Conservation (phyloP, 2,329 filamentous ascomycete genomes). For the Cordyceps militaris region DNA sequence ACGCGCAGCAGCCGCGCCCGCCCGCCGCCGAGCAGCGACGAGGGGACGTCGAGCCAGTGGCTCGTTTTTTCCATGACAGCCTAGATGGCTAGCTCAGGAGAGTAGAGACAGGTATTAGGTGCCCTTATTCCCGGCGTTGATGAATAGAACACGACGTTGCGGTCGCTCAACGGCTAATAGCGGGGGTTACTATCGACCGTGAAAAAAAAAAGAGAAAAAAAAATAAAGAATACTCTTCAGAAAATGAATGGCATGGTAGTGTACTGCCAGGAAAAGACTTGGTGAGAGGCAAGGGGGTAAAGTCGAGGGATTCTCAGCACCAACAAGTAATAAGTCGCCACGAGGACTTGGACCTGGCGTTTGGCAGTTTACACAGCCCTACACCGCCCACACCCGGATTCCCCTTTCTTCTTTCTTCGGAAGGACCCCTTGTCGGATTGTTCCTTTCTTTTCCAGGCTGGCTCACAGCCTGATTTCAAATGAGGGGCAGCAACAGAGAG, state of each 20-base stretch:
- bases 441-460: no score
- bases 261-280: neutral
- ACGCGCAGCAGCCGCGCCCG: neutral
- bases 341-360: no score
- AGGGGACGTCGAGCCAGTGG: neutral
- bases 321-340: neutral
- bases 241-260: neutral
- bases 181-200: neutral
- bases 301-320: no score
- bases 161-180: no score
- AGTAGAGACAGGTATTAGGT: neutral
- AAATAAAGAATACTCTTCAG: neutral
- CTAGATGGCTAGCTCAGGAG: neutral
- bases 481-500: no score
- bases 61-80: neutral
- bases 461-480: no score
- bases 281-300: neutral
- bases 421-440: no score
- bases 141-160: neutral
- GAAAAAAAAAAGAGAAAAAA: neutral
- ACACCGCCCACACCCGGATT: no score
- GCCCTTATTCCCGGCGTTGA: neutral
- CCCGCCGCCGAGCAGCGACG: neutral
- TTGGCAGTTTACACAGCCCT: no score
- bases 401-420: no score